A percentile compares a stretch with the other conserved stretches of the same genome.
Conservation (phyloP, 306 rosid species). For the Ormosia emarginata region DNA sequence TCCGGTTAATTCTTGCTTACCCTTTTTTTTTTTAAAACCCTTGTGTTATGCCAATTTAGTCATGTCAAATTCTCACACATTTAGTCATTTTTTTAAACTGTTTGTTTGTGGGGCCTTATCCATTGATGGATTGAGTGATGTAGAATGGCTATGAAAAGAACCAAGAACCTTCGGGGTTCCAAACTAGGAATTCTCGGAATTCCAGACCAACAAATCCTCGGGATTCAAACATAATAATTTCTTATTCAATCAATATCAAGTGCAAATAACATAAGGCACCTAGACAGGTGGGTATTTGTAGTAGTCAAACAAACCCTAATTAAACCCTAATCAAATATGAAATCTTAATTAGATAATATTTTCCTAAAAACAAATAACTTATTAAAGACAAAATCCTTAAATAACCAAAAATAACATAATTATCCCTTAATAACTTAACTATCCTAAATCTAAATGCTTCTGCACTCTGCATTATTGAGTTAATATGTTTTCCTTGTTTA, state of each 20-base stretch:
- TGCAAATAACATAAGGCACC: background rate
- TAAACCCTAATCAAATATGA: too few relatives aligned
- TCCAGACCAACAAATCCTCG: background rate
- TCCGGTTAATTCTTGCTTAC: conserved; percentile 25
- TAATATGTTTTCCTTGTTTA: background rate
- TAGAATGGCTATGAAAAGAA: background rate
- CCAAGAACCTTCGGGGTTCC: background rate
- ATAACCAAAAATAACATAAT: background rate
- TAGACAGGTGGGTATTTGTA: too few relatives aligned
- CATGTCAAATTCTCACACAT: background rate
- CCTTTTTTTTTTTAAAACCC: background rate
- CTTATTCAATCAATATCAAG: background rate
- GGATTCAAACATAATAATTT: background rate
- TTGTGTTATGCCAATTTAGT: conserved; percentile 5
- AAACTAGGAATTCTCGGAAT: too few relatives aligned
- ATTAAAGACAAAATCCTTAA: background rate
- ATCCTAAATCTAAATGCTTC: background rate
- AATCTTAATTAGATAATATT: too few relatives aligned
- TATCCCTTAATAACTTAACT: too few relatives aligned
- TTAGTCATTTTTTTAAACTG: background rate
- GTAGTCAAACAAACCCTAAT: too few relatives aligned
- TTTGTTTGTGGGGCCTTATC: background rate
- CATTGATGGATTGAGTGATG: background rate
- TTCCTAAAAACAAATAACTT: background rate
- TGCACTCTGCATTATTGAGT: background rate